phyloP scores from a whole-genome alignment of 495 filamentous ascomycete genomes.

The Penicillium tannophilum region DNA sequence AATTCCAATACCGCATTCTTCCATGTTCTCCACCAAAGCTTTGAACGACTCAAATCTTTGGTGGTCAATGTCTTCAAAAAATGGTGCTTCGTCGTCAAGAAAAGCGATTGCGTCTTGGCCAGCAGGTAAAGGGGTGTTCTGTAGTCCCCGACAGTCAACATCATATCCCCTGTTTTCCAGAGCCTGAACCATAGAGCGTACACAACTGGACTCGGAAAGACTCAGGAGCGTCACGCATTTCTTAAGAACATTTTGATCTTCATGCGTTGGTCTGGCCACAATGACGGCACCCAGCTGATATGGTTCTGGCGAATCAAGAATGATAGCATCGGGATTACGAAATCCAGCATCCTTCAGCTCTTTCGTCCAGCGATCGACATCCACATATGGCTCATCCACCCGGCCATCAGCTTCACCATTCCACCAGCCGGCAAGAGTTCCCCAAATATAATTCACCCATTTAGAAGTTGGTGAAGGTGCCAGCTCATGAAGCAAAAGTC shows the following conservation, averaged over 20 bases:
- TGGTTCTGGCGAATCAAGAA: conserved; percentile 35
- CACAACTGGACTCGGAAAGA: neutral
- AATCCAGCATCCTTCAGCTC: conserved; percentile 35
- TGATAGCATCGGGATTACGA: conserved; percentile 30
- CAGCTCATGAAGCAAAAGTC: conserved; percentile 31
- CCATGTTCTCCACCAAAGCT: neutral
- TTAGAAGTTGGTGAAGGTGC: neutral
- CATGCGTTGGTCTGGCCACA: conserved; percentile 18
- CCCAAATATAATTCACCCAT: conserved; percentile 19
- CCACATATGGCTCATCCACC: conserved; percentile 29
- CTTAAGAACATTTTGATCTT: conserved; percentile 2
- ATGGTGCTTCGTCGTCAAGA: conserved; percentile 35
- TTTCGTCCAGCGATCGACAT: conserved; percentile 29
- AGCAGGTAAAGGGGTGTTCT: conserved; percentile 18
- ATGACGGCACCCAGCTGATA: conserved; percentile 36
- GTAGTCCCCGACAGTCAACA: conserved; percentile 22
- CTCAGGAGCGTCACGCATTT: neutral
- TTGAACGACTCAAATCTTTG: conserved; percentile 22
- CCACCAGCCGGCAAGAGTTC: conserved; percentile 40
- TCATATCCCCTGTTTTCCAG: neutral
- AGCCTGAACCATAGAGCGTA: neutral
- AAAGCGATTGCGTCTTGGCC: conserved; percentile 39
- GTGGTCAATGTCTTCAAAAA: conserved; percentile 33
- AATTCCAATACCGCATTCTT: neutral
- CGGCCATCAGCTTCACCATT: conserved; percentile 35